phyloP scores from a whole-genome alignment of 2,329 filamentous ascomycete species.

The Claviceps sp. region DNA sequence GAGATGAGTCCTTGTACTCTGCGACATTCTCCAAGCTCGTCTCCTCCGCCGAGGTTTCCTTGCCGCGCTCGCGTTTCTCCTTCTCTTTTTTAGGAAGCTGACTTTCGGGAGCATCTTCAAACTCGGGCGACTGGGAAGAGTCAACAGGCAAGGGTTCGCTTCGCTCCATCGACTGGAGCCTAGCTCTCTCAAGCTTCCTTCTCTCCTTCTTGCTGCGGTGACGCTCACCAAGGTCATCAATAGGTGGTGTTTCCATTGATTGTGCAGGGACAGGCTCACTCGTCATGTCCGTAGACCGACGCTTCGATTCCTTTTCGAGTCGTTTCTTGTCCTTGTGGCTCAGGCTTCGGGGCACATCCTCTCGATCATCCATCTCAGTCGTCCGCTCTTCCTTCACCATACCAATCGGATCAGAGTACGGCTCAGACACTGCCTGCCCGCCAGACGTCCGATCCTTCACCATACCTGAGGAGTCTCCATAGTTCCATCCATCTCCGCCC shows the following conservation, averaged over 20 bases:
- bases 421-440: constrained; percentile 14
- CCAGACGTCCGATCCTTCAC: constrained; percentile 24
- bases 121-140: constrained; percentile 5
- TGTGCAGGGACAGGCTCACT: constrained; percentile 2
- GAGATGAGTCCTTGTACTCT: constrained; percentile 13
- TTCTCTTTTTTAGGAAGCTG: constrained; percentile 21
- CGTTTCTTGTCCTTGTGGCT: constrained; percentile 38
- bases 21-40: constrained; percentile 11
- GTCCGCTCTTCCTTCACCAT: constrained; percentile 22
- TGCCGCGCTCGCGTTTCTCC: constrained; percentile 29
- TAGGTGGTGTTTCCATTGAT: constrained; percentile 3
- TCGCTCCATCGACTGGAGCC: constrained; percentile 5
- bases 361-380: constrained; percentile 12
- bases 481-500: constrained; percentile 28
- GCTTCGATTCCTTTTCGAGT: constrained; percentile 25
- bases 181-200: constrained; percentile 30
- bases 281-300: constrained; percentile 17
- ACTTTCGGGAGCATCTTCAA: constrained; percentile 14
- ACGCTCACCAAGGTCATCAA: constrained; percentile 12
- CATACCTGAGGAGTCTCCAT: constrained; percentile 35
- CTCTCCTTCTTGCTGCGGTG: constrained; percentile 35
- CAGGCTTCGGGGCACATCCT: constrained; percentile 17
- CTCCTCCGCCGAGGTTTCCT: constrained; percentile 13
- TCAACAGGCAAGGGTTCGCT: constrained; percentile 3
- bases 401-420: constrained; percentile 34